Evolutionary conservation across 176 grass and related monocot genomes (phyloP).

Genomic region (Panicum miliaceum): DNA sequence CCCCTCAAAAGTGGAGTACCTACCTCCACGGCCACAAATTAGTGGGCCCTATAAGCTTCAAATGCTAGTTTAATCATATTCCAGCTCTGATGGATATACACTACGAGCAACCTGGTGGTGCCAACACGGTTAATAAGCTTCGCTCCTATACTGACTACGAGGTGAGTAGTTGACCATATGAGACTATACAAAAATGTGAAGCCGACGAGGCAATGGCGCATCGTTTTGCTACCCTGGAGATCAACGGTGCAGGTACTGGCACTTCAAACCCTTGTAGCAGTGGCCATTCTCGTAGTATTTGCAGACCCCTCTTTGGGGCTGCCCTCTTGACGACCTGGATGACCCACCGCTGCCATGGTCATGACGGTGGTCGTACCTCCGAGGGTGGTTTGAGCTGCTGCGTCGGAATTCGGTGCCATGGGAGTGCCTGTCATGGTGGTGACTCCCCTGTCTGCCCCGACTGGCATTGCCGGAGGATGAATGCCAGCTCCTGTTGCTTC

Average conservation of each 20-base stretch:
- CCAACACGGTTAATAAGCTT: constrained; percentile 29
- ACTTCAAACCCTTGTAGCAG: constrained; percentile 77
- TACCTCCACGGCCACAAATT: neutral
- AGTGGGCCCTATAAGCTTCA: constrained; percentile 22
- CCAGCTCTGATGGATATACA: constrained; percentile 41
- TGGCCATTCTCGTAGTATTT: constrained; percentile 85
- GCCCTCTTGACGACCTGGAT: constrained; percentile 60
- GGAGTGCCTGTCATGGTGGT: constrained; percentile 44
- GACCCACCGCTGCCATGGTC: constrained; percentile 55
- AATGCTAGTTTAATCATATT: constrained; percentile 37
- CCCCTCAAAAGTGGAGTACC: constrained; percentile 7
- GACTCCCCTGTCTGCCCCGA: constrained; percentile 48
- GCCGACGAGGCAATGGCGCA: neutral
- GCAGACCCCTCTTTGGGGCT: constrained; percentile 61
- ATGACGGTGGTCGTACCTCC: constrained; percentile 51
- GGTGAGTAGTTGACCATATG: constrained; percentile 11
- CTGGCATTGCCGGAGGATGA: constrained; percentile 48
- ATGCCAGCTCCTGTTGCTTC: constrained; percentile 61
- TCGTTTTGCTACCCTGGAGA: constrained; percentile 1
- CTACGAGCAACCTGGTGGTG: constrained; percentile 35
- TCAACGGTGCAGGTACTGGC: constrained; percentile 81
- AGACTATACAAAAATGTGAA: constrained; percentile 61
- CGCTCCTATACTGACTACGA: constrained; percentile 45
- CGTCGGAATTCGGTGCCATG: constrained; percentile 38
- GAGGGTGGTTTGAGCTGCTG: constrained; percentile 42